Conservation (phyloP, 345 rosid genomes). For the Populus pruinosa region DNA sequence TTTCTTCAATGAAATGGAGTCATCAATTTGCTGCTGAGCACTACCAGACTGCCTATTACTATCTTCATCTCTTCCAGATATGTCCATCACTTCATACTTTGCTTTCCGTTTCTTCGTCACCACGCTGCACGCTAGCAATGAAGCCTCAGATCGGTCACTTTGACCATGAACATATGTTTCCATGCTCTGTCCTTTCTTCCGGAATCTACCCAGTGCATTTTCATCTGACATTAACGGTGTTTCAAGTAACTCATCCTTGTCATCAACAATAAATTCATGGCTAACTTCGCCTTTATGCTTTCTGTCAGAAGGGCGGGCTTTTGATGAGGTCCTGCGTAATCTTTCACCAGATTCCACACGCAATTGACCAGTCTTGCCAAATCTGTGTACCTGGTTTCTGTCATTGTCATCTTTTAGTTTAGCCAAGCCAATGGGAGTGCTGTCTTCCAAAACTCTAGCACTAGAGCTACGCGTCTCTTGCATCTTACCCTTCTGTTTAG, state of each 20-base stretch:
- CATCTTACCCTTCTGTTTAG: slow-evolving; percentile 75
- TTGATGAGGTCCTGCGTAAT: slow-evolving; percentile 35
- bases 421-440: slow-evolving; percentile 29
- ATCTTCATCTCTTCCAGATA: slow-evolving; percentile 44
- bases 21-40: slow-evolving; percentile 42
- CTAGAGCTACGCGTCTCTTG: slow-evolving; percentile 40
- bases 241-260: slow-evolving; percentile 50
- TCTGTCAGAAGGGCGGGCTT: slow-evolving; percentile 45
- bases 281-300: slow-evolving; percentile 48
- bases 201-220: slow-evolving; percentile 30
- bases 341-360: slow-evolving; percentile 51
- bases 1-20: slow-evolving; percentile 48
- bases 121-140: slow-evolving; percentile 52
- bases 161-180: slow-evolving; percentile 40
- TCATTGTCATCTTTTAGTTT: slow-evolving; percentile 37
- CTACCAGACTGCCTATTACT: slow-evolving; percentile 28
- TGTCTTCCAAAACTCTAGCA: slow-evolving; percentile 41
- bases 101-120: slow-evolving; percentile 61
- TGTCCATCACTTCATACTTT: slow-evolving; percentile 47
- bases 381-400: slow-evolving; percentile 36
- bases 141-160: slow-evolving; percentile 51
- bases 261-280: slow-evolving; percentile 35
- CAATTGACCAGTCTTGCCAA: slow-evolving; percentile 46
- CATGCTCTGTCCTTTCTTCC: slow-evolving; percentile 49
- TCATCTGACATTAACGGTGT: slow-evolving; percentile 39